These are phyloP conservation scores for Cardamine resedifolia DNA, from an alignment of 345 rosid species.

Conservation along the genomic window DNA sequence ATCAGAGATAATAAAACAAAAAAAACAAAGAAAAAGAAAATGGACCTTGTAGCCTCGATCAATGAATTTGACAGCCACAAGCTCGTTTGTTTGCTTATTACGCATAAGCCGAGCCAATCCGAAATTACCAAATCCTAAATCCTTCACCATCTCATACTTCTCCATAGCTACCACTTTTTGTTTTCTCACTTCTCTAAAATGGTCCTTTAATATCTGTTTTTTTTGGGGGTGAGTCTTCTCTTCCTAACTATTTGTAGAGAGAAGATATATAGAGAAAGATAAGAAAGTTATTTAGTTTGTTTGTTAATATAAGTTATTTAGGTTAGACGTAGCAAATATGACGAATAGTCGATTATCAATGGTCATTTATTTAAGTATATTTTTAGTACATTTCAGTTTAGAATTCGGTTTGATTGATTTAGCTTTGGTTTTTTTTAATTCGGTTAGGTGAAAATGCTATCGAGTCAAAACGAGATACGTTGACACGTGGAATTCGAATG, in stretches of 20 bases:
- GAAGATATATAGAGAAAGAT: neutral
- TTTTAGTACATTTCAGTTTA: neutral
- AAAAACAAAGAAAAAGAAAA: neutral
- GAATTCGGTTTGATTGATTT: neutral
- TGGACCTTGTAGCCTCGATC: constrained; percentile 68
- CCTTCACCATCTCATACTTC: constrained; percentile 63
- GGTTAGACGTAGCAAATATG: constrained; percentile 29
- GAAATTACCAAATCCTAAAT: constrained; percentile 67
- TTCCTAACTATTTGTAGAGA: neutral
- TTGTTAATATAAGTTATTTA: neutral
- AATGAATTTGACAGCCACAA: constrained; percentile 62
- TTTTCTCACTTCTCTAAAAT: constrained; percentile 1
- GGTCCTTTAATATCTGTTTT: neutral
- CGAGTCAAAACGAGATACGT: neutral
- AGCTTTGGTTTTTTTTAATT: neutral
- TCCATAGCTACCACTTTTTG: constrained; percentile 43
- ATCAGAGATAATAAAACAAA: neutral
- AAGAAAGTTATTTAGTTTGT: neutral
- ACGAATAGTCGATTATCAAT: constrained; percentile 9
- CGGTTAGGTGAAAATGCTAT: neutral
- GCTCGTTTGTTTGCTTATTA: constrained; percentile 52
- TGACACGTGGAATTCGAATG: neutral
- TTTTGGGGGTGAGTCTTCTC: neutral
- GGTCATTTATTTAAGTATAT: constrained; percentile 6
- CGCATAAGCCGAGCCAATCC: constrained; percentile 64